Evolutionary conservation across 257 asterid genomes (phyloP).

Genomic region (Haberlea rhodopensis): DNA sequence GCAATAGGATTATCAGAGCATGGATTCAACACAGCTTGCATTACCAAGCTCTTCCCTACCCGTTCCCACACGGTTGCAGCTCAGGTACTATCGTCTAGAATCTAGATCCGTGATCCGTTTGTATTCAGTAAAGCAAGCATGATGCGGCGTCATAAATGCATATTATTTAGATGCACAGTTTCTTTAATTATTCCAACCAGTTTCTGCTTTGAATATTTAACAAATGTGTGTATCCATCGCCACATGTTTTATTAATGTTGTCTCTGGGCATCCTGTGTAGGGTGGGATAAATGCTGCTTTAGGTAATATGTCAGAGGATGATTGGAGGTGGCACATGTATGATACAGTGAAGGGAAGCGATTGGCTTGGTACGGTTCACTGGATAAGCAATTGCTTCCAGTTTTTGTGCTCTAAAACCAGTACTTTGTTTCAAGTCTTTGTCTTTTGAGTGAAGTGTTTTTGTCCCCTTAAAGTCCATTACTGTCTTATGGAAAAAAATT

Average conservation of each 20-base stretch:
- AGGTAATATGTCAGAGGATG: slow-evolving; percentile 96
- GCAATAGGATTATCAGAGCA: slow-evolving; percentile 97
- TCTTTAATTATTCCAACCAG: no score
- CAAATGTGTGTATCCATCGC: no score
- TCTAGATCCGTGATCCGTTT: no score
- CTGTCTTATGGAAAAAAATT: not conserved
- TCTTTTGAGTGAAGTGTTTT: no score
- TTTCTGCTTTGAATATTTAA: no score
- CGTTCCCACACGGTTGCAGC: slow-evolving; percentile 99
- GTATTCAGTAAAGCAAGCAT: no score
- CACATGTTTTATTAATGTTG: no score
- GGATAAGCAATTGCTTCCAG: slow-evolving; percentile 1
- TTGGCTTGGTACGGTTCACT: slow-evolving; percentile 71
- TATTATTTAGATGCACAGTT: no score
- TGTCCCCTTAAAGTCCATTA: not conserved
- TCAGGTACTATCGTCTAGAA: no score
- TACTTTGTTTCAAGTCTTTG: no score
- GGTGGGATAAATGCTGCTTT: slow-evolving; percentile 96
- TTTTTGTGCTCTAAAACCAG: slow-evolving; percentile 9
- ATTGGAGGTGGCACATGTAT: slow-evolving; percentile 99
- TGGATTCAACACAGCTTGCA: slow-evolving; percentile 97
- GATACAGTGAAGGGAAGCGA: slow-evolving; percentile 98
- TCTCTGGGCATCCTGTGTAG: no score
- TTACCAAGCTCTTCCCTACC: slow-evolving; percentile 94
- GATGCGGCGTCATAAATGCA: no score